Evolutionary conservation across 1,284 basidiomycete genomes (phyloP).

Genomic region (Ceratobasidium sp.): DNA sequence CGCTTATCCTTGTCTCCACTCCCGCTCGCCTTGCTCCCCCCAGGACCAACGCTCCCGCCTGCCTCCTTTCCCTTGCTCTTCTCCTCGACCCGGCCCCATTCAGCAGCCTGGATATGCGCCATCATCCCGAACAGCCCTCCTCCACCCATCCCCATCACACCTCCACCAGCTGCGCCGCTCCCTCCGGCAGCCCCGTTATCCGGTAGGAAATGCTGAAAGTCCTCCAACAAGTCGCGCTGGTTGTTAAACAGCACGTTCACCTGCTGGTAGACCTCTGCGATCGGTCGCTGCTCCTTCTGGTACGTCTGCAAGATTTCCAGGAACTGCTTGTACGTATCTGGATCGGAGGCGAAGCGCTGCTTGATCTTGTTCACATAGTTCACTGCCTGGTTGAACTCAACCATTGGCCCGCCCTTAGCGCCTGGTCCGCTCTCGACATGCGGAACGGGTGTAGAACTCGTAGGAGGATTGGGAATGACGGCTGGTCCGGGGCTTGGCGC

Average conservation of each 20-base stretch:
- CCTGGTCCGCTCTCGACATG: constrained; percentile 43
- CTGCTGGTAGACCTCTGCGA: constrained; percentile 92
- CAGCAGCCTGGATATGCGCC: constrained; percentile 51
- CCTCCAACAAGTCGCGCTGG: constrained; percentile 90
- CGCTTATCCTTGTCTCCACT: constrained; percentile 43
- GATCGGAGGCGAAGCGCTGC: constrained; percentile 89
- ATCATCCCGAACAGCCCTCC: constrained; percentile 57
- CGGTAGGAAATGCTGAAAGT: constrained; percentile 97
- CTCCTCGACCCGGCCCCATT: constrained; percentile 40
- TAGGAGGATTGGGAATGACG: too few species aligned
- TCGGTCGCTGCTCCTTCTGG: constrained; percentile 91
- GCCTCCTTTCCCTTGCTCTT: constrained; percentile 49
- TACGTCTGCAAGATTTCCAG: constrained; percentile 98
- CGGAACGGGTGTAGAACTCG: constrained; percentile 44
- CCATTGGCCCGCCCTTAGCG: constrained; percentile 46
- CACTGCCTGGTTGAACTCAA: constrained; percentile 97
- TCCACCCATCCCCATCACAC: constrained; percentile 49
- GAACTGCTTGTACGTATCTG: constrained; percentile 98
- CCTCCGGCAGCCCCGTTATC: constrained; percentile 59
- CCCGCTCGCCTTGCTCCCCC: constrained; percentile 34
- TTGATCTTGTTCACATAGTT: constrained; percentile 99
- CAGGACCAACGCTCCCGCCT: constrained; percentile 49
- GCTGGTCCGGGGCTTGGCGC: constrained; percentile 28
- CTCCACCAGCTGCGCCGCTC: constrained; percentile 45
- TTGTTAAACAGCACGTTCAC: constrained; percentile 93